Evolutionary conservation across 768 basidiomycete species (phyloP).

Genomic region (Suillus sp.): DNA sequence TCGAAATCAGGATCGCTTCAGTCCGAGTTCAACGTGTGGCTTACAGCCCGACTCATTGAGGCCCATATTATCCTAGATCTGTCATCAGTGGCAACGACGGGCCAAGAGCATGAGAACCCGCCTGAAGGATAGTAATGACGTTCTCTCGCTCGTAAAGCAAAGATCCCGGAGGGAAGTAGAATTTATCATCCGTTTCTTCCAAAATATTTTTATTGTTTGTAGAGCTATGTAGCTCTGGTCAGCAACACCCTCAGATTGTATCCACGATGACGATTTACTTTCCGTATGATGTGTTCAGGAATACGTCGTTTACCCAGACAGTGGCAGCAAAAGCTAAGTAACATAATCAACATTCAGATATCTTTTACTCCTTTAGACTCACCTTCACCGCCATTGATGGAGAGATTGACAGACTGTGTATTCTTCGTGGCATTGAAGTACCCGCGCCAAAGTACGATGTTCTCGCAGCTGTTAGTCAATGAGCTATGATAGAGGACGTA

Average conservation of each 20-base stretch:
- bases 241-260: not conserved
- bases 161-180: conserved; percentile 59
- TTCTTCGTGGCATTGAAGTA: conserved; percentile 67
- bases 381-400: conserved; percentile 83
- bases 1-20: conserved; percentile 10
- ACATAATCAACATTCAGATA: not conserved
- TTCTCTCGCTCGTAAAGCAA: conserved; percentile 60
- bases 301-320: conserved; percentile 76
- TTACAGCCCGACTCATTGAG: conserved; percentile 62
- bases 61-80: conserved; percentile 74
- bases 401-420: conserved; percentile 68
- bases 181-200: conserved; percentile 69
- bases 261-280: conserved; percentile 49
- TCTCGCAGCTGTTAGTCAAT: conserved; percentile 64
- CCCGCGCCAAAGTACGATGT: conserved; percentile 79
- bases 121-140: conserved; percentile 77
- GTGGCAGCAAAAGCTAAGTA: conserved; percentile 71
- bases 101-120: conserved; percentile 27
- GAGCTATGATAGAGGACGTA: conserved; percentile 13
- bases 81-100: not conserved
- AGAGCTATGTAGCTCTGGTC: conserved; percentile 44
- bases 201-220: conserved; percentile 62
- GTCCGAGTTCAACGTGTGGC: conserved; percentile 15
- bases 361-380: conserved; percentile 12
- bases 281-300: conserved; percentile 73